A percentile compares a stretch with the other conserved stretches of the same genome.
These are phyloP conservation scores for Veloboletus limbatus DNA, from an alignment of 1,284 basidiomycete species.

Conservation along the genomic window DNA sequence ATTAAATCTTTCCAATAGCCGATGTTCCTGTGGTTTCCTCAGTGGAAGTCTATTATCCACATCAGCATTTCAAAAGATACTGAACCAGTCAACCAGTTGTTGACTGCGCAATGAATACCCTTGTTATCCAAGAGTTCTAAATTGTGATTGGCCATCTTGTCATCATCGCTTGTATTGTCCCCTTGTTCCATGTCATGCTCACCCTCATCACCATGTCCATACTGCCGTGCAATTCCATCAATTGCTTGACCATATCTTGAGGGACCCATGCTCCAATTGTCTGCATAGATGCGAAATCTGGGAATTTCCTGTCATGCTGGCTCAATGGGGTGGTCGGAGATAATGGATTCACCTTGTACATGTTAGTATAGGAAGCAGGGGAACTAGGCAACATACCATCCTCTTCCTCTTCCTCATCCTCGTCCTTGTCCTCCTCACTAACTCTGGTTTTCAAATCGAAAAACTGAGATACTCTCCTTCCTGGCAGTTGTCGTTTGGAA, in stretches of 20 bases:
- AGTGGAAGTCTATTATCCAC: background rate
- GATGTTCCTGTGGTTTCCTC: background rate
- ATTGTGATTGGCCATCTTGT: background rate
- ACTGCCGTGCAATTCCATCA: background rate
- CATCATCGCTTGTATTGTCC: background rate
- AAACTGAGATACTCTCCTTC: background rate
- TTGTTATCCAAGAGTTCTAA: background rate
- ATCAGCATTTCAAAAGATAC: background rate
- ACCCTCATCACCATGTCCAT: background rate
- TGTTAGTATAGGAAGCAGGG: too few relatives aligned
- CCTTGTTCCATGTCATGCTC: background rate
- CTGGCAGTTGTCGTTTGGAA: too few relatives aligned
- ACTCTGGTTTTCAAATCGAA: background rate
- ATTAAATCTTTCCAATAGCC: background rate
- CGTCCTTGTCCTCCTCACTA: background rate
- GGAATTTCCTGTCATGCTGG: too few relatives aligned
- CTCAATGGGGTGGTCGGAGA: too few relatives aligned
- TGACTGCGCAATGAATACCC: background rate
- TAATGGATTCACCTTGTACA: too few relatives aligned
- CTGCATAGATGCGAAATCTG: background rate
- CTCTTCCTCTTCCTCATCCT: too few relatives aligned
- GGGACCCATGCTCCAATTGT: background rate
- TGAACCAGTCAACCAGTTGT: background rate
- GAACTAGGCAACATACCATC: too few relatives aligned
- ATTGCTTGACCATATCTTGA: background rate